Evolutionary conservation across 352 stramenopile genomes (phyloP).

Genomic region (Globisporangium abappressorium): DNA sequence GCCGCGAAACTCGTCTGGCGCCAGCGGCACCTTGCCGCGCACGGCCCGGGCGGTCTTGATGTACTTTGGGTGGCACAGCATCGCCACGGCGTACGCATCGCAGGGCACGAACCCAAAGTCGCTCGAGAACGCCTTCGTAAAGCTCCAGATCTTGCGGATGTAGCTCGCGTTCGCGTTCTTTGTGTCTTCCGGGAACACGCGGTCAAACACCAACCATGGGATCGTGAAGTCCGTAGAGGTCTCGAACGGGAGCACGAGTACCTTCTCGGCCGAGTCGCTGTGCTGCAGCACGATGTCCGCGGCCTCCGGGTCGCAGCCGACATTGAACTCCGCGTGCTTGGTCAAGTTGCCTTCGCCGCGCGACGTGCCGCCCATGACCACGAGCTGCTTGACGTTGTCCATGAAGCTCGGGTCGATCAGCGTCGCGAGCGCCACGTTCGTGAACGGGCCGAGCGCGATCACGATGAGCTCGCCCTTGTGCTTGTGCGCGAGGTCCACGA

Average conservation of each 20-base stretch:
- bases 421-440: conserved; percentile 75
- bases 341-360: conserved; percentile 71
- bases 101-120: conserved; percentile 60
- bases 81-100: conserved; percentile 69
- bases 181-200: conserved; percentile 46
- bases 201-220: conserved; percentile 65
- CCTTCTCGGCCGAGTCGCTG: conserved; percentile 46
- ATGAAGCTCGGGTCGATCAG: conserved; percentile 70
- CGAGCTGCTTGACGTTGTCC: conserved; percentile 52
- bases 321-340: conserved; percentile 74
- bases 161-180: conserved; percentile 39
- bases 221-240: conserved; percentile 52
- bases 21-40: conserved; percentile 56
- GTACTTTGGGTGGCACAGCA: conserved; percentile 55
- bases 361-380: conserved; percentile 75
- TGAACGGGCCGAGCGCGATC: conserved; percentile 70
- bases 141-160: conserved; percentile 60
- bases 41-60: conserved; percentile 42
- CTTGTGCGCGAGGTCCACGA: conserved; percentile 56
- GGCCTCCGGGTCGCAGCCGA: conserved; percentile 77
- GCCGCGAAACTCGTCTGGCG: conserved; percentile 47
- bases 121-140: conserved; percentile 43
- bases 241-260: conserved; percentile 72
- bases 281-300: conserved; percentile 73
- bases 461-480: conserved; percentile 70